phyloP scores from a whole-genome alignment of 345 rosid species.

The Syzygium grande region DNA sequence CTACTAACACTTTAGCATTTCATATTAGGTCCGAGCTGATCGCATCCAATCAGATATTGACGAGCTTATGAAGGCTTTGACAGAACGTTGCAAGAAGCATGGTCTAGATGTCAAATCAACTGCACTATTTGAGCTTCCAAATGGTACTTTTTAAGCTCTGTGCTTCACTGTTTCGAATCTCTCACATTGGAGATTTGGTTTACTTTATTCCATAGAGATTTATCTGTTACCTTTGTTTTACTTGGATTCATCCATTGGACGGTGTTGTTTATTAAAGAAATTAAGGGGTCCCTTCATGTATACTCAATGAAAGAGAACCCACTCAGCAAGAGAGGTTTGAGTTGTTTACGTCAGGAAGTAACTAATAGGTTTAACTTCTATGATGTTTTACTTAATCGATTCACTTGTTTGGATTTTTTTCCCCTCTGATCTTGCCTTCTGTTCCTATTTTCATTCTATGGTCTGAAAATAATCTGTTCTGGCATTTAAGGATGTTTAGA shows the following conservation, averaged over 20 bases:
- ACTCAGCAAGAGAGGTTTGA: neutral
- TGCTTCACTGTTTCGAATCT: neutral
- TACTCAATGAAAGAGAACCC: neutral
- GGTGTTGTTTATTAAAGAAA: neutral
- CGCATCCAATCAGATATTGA: constrained; percentile 93
- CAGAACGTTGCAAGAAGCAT: constrained; percentile 80
- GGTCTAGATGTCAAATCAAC: constrained; percentile 65
- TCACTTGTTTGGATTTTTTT: neutral
- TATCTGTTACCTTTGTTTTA: neutral
- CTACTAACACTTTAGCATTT: neutral
- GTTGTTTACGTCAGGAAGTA: neutral
- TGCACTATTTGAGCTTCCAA: constrained; percentile 82
- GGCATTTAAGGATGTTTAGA: neutral
- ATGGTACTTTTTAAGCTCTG: constrained; percentile 34
- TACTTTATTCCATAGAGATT: neutral
- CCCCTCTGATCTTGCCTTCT: neutral
- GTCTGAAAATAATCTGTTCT: neutral
- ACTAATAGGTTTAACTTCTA: neutral
- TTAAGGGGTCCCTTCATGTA: neutral
- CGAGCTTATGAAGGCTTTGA: constrained; percentile 73
- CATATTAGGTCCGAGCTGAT: constrained; percentile 83
- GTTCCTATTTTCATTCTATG: neutral
- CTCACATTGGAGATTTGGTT: neutral
- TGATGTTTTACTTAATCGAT: neutral
- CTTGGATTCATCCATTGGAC: neutral